Percentiles rank a stretch among this genome's conserved stretches.
Conservation (phyloP, 176 grass and related monocot species). For the Stipa capillata region DNA sequence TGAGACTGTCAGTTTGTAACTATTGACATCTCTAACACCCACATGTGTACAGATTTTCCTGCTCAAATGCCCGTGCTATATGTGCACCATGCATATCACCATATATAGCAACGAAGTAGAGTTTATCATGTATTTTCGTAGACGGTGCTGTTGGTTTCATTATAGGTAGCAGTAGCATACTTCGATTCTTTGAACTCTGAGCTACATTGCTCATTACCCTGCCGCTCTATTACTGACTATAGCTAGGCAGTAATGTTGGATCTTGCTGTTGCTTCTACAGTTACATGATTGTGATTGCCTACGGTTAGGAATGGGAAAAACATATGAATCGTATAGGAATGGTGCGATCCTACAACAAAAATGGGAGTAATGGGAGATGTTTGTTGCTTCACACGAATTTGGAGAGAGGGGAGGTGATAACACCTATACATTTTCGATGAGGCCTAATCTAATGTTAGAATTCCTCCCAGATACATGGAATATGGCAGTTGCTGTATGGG, state of each 20-base stretch:
- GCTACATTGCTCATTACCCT: neutral
- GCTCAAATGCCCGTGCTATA: neutral
- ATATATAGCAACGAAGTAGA: neutral
- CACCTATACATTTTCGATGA: no score
- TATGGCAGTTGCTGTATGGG: no score
- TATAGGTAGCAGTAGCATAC: neutral
- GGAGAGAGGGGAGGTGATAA: no score
- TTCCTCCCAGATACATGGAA: no score
- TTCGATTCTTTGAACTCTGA: neutral
- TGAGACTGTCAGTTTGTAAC: neutral
- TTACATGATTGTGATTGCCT: no score
- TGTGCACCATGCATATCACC: neutral
- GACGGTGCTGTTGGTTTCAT: neutral
- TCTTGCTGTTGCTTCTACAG: neutral
- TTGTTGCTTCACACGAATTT: no score
- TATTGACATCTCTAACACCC: neutral
- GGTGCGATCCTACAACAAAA: no score
- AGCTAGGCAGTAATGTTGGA: neutral
- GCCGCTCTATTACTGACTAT: neutral
- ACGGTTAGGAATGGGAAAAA: no score
- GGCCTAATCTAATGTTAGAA: no score
- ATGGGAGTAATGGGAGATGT: no score
- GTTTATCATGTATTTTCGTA: neutral
- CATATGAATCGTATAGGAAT: no score
- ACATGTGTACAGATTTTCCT: neutral